Evolutionary conservation across 768 basidiomycete genomes (phyloP), one percentile per base, ranked within the genome.

Genomic region (Boletus eberwhitei): DNA sequence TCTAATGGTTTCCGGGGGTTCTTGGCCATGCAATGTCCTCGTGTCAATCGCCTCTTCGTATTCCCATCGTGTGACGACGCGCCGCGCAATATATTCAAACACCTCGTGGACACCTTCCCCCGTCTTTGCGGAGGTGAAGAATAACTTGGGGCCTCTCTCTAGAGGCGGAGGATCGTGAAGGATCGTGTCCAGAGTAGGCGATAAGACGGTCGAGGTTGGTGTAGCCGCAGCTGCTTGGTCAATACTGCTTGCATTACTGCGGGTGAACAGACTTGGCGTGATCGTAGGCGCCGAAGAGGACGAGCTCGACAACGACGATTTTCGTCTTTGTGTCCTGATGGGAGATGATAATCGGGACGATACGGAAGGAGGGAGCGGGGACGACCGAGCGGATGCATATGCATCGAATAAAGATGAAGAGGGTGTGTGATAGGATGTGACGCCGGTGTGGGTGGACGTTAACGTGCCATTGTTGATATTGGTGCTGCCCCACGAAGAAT

Each of bases 51-150:
- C 72, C 51, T 87, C 88, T 52, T 89, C 86, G 62, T 82, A 82
- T 62, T 85, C 89, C 83, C 83, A 85, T 56, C 79, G 72, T 57
- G 66, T 63, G 35, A 84, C 76, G 9, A 92, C 86, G 26, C 88
- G 74, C 46, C 71, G 64, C 5, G 83, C 87, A 39, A 93, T 75
- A 62, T 90, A 90, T 65, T 82, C 86, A 62, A 92, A 93, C n/a
- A 90, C 84, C 1, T 84, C 85, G 1, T 64, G 47, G 0, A 91
- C 87, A 8, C 87, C 84, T 35, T 81, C 78, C 0, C 90, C 90
- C 5, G 87, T 89, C 70, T 89, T 89, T 3, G 90, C 89, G 1
- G 85, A 88, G 7, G 87, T 82, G 64, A 87, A 86, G 68, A 90
- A 88, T 12, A 90, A 71, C 66, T 76, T 81, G 0, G 88, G 85